These are phyloP conservation scores for Amphicarpaea edgeworthii DNA, from an alignment of 306 rosid species.

Conservation along the genomic window DNA sequence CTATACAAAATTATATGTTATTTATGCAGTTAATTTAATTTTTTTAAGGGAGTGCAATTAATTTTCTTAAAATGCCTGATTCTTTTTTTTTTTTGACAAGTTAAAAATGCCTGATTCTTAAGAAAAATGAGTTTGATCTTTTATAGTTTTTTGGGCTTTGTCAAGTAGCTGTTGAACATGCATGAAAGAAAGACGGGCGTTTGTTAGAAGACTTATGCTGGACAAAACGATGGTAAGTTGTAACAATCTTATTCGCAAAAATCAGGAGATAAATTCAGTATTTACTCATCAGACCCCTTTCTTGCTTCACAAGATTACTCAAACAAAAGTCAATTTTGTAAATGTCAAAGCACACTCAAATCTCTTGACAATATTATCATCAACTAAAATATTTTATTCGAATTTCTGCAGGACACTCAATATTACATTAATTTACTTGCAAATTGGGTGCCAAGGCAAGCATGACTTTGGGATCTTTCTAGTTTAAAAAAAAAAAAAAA, in stretches of 20 bases:
- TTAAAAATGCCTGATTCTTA: too few relatives aligned
- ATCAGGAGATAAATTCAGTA: neutral
- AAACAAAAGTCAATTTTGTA: neutral
- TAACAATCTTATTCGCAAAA: neutral
- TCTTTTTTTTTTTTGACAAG: too few relatives aligned
- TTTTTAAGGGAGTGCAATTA: too few relatives aligned
- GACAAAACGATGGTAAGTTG: too few relatives aligned
- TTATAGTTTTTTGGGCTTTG: too few relatives aligned
- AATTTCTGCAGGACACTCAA: neutral
- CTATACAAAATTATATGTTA: too few relatives aligned
- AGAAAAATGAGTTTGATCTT: too few relatives aligned
- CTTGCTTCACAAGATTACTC: neutral
- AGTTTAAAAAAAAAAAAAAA: neutral
- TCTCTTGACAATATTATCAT: neutral
- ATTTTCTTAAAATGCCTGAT: too few relatives aligned
- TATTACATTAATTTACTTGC: neutral
- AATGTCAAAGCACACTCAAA: neutral
- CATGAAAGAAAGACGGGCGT: neutral
- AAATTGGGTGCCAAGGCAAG: neutral
- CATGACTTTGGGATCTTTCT: neutral
- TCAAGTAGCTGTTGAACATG: constrained; percentile 55
- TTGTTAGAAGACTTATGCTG: too few relatives aligned
- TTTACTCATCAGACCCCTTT: neutral
- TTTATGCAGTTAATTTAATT: too few relatives aligned
- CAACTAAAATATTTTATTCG: neutral